phyloP scores from a whole-genome alignment of 139 green algal genomes.

The Zygnema circumcarinatum region DNA sequence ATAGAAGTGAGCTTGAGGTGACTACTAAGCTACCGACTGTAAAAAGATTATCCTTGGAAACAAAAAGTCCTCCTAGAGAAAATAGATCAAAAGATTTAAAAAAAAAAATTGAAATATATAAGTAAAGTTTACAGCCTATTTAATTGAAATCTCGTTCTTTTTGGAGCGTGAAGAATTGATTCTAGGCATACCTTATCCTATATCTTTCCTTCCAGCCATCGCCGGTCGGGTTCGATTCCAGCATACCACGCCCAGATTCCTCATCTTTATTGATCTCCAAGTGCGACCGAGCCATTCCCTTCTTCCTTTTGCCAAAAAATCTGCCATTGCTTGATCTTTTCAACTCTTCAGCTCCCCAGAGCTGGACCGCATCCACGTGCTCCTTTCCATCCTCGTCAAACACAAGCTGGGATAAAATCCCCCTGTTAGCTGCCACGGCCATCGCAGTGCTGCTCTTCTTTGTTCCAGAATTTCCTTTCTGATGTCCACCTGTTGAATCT shows the following conservation, averaged over 20 bases:
- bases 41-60: no score
- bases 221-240: not conserved
- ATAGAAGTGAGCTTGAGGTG: no score
- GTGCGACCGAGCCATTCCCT: not conserved
- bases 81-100: no score
- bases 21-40: no score
- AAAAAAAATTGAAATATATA: no score
- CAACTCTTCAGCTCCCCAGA: not conserved
- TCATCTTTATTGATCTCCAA: not conserved
- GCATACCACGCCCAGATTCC: not conserved
- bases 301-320: not conserved
- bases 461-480: not conserved
- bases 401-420: not conserved
- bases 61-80: no score
- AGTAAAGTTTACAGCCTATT: no score
- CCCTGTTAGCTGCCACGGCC: not conserved
- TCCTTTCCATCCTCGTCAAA: not conserved
- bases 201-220: not conserved
- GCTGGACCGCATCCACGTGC: not conserved
- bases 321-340: not conserved
- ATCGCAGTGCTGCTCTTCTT: not conserved
- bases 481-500: not conserved
- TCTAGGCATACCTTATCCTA: not conserved
- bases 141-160: no score
- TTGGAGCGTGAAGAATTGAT: no score